A percentile compares a stretch with the other conserved stretches of the same genome.
Conservation (phyloP, 148 eudicot species). For the Dysphania ambrosioides region DNA sequence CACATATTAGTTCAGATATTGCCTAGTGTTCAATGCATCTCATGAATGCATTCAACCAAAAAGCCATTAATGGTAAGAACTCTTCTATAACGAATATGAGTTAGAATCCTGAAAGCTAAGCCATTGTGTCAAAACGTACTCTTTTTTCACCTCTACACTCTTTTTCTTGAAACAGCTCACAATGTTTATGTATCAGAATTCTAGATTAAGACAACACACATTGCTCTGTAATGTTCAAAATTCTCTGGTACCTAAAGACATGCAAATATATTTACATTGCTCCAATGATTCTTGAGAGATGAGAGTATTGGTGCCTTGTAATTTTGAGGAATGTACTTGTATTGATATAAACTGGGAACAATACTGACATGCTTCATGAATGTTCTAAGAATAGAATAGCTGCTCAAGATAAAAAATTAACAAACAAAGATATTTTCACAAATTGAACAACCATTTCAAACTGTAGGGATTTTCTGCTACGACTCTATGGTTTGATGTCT, state of each 20-base stretch:
- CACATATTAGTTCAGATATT: slow-evolving; percentile 24
- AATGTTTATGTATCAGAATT: no score
- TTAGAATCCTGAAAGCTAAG: background rate
- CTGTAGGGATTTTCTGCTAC: background rate
- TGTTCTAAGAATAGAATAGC: background rate
- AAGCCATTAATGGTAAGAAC: background rate
- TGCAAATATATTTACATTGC: background rate
- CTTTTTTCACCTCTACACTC: background rate
- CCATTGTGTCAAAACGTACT: background rate
- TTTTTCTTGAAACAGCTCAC: no score
- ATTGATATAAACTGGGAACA: background rate
- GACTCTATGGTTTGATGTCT: background rate
- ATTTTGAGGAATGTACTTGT: background rate
- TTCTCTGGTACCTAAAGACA: background rate
- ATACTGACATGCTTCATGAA: background rate
- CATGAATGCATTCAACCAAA: no score
- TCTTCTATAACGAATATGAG: background rate
- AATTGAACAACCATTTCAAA: no score
- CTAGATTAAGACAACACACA: background rate
- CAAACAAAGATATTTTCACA: background rate
- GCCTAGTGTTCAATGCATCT: no score
- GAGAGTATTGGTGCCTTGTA: background rate
- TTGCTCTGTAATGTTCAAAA: background rate
- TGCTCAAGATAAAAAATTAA: background rate
- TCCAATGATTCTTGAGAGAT: background rate